Base-by-base conservation (phyloP, 129 eudicot genomes). In the Centrapalus pauciflorus region DNA sequence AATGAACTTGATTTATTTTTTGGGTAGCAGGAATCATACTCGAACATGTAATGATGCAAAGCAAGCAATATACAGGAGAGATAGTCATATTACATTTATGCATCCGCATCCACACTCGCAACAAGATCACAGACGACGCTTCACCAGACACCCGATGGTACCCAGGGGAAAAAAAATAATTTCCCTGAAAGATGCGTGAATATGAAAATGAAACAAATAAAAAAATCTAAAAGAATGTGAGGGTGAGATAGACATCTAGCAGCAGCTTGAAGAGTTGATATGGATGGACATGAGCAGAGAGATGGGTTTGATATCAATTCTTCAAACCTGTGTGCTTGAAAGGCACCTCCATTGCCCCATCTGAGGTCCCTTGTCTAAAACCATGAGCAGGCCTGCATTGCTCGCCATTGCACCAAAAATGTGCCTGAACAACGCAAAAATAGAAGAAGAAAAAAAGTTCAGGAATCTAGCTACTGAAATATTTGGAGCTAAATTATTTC, bases 291-390 rank as follows among this genome's bases (percentile, higher is more conserved):
- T 29, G 30, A 61, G 64, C 64, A 72, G 40, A 49, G n/a, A 61
- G 16, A 25, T 37, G 66, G 37, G 24, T 64, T 41, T 64, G 41
- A 12, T 6, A 7, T 33, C 10, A 7, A 3, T 37, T 33, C 14
- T 14, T 84, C 71, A 73, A 37, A 75, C 62, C 66, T 75, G 79
- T 34, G 79, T 66, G 16, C 74, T 66, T 71, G 97, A 79, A 37
- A 85, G 72, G 67, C 79, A 75, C 75, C 89, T 84, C 91, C 90
- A 82, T 57, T 81, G 85, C 48, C 84, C 88, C 61, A 78, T 69
- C 33, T 81, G 85, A 63, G 90, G 85, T 38, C 88, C 95, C 76
- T 72, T 74, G 67, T 90, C 85, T 56, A 90, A 55, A 58, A 90
- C 80, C 83, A 82, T 59, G 48, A 86, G 76, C 87, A 86, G 68